phyloP scores from a whole-genome alignment of 306 rosid species.

The Corylus americana region DNA sequence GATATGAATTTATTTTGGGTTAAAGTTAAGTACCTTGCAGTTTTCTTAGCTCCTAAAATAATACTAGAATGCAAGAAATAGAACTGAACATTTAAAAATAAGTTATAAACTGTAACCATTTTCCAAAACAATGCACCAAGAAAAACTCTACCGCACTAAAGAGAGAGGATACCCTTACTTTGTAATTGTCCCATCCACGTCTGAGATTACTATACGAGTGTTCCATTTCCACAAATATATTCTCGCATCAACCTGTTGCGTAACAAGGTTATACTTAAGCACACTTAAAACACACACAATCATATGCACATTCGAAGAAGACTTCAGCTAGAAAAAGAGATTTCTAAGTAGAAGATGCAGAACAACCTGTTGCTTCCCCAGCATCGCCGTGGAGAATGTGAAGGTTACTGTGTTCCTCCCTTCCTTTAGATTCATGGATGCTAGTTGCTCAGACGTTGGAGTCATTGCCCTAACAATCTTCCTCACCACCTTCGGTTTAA shows the following conservation, averaged over 20 bases:
- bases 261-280: slow-evolving; percentile 22
- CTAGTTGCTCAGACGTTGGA: slow-evolving; percentile 90
- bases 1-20: neutral
- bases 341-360: slow-evolving; percentile 20
- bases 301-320: neutral
- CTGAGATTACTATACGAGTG: slow-evolving; percentile 83
- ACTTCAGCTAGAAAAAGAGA: slow-evolving; percentile 10
- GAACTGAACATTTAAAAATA: slow-evolving; percentile 17
- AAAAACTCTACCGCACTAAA: neutral
- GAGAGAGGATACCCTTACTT: slow-evolving; percentile 45
- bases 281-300: neutral
- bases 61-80: slow-evolving; percentile 20
- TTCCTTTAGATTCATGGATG: slow-evolving; percentile 83
- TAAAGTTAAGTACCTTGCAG: neutral
- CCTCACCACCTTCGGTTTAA: slow-evolving; percentile 39
- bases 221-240: slow-evolving; percentile 96
- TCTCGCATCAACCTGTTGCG: slow-evolving; percentile 76
- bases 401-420: slow-evolving; percentile 79
- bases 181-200: slow-evolving; percentile 98
- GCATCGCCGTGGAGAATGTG: slow-evolving; percentile 74
- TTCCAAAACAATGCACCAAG: neutral
- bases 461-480: slow-evolving; percentile 46
- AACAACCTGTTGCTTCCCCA: slow-evolving; percentile 77
- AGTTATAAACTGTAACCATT: slow-evolving; percentile 1
- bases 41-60: slow-evolving; percentile 12